Percentiles rank a stretch among this genome's conserved stretches.
phyloP scores from a whole-genome alignment of 441 rosid species.

The Rhodomyrtus psidioides region DNA sequence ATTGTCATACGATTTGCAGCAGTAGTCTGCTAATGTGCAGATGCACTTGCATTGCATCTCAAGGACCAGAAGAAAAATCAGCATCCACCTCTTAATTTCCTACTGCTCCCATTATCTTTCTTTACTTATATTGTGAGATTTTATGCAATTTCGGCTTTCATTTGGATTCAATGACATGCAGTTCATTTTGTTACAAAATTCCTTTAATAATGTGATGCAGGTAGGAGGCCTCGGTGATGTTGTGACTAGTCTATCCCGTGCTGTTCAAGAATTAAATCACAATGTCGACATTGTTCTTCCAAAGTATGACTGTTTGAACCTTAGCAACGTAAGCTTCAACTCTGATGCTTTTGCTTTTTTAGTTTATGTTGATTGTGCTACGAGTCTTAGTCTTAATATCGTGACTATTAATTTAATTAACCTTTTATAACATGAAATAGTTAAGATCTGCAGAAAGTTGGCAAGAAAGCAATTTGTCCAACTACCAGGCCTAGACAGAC shows the following conservation, averaged over 20 bases:
- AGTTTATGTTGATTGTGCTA: not conserved
- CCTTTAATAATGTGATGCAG: constrained; percentile 33
- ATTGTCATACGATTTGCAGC: not conserved
- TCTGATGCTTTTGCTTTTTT: not conserved
- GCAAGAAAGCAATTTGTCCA: not conserved
- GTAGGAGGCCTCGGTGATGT: constrained; percentile 99
- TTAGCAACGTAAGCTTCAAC: constrained; percentile 61
- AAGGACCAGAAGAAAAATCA: not conserved
- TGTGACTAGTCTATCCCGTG: constrained; percentile 96
- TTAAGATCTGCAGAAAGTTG: not conserved
- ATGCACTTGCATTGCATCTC: not conserved
- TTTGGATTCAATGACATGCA: not conserved
- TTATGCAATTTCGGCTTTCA: not conserved
- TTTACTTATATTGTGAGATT: not conserved
- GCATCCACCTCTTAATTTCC: not conserved
- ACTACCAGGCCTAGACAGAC: not conserved
- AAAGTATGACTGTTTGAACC: constrained; percentile 84
- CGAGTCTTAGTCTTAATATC: not conserved
- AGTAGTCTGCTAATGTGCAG: not conserved
- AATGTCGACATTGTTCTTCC: constrained; percentile 82
- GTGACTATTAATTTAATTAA: not conserved
- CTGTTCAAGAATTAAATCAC: constrained; percentile 91
- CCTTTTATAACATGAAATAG: not conserved
- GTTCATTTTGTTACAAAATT: not conserved
- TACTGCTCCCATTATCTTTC: not conserved